Evolutionary conservation across 1,139 yeast genomes (phyloP), one percentile per base, ranked within the genome.

Genomic region (Protomyces gravidus): DNA sequence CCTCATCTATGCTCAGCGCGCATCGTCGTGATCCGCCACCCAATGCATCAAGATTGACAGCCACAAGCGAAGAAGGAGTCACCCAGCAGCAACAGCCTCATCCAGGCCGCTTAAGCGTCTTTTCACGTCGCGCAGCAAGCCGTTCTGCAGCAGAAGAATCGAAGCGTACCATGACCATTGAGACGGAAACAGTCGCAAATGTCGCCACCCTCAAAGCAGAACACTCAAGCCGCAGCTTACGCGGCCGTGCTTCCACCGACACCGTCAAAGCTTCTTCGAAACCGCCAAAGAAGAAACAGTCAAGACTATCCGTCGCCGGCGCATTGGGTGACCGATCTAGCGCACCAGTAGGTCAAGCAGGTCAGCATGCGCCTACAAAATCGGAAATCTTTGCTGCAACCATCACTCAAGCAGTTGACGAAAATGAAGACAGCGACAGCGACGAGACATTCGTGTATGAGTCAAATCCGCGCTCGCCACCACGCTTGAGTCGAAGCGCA

Each of bases 381-480:
- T 92, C 96, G 0, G 97, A 90, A 68, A 83, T 88, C 62, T 90
- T 90, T 73, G 97, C 97, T 11, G 97, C 97, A 0, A 86, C 86
- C 67, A 76, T 90, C 64, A 97, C 97, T 5, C 85, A 89, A 64
- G 97, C 97, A 0, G 95, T 90, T 6, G 96, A 88, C 66, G 96
- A 89, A 67, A 89, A 82, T 26, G 89, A 86, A 62, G 81, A 86
- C 50, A 84, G 90, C 45, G 97, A 89, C 70, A 83, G 90, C 46
- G 96, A 89, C 67, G 97, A 92, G 71, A 88, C 96, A 0, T 90
- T 90, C 76, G 96, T 90, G 11, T 90, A 90, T 70, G 97, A 89
- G 67, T 80, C 52, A 28, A 48, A 55, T 40, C 58, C 58, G 17
- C 32, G 49, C 15, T 53, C 58, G 17, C 58, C 58, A 3, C 45